Base-by-base conservation (phyloP, 2,329 filamentous ascomycete genomes). In the Chaetomium strumarium region DNA sequence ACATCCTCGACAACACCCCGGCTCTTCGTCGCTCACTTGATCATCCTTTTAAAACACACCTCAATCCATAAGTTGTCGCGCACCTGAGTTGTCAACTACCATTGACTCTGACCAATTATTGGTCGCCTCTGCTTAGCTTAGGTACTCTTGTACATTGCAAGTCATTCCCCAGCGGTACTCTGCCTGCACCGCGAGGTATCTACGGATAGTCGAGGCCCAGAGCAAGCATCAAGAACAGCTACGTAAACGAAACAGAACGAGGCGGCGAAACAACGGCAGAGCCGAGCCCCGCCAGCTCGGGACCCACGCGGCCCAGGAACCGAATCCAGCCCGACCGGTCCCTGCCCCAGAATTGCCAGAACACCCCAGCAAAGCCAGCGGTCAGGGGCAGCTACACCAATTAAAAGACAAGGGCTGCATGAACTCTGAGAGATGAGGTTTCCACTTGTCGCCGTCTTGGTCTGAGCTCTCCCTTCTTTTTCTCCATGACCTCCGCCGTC, bases 401-500 rank as follows among this genome's bases (percentile, higher is more conserved):
- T 63, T 43, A 58, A 46, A 60, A 40, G 49, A 24, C 53, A 46
- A 53, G 53, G 47, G 45, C 56, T 60, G 54, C 60, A 61, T 63
- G 57, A 63, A 51, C 55, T 39, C 53, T 56, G 57, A 57, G 63
- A 64, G 62, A 64, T 64, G 62, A 64, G 59, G 62, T 62, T 59
- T 57, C 61, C 62, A 63, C 61, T 43, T 53, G 53, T 54, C 50
- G 44, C 52, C 55, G 50, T 52, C 56, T 39, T 49, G 39, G 47
- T 55, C 53, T 57, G 56, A 56, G 33, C 43, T 51, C 55, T 52
- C 47, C 46, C 46, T 52, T 53, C 62, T 63, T 66, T 64, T 68
- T 53, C 49, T 44, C 55, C 72, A 79, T 79, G 76, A 75, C 71
- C 63, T 68, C 67, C 57, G 59, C 61, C 62, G 72, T 71, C 63